Evolutionary conservation across 768 basidiomycete genomes (phyloP).

Genomic region (Mycena epipterygia): DNA sequence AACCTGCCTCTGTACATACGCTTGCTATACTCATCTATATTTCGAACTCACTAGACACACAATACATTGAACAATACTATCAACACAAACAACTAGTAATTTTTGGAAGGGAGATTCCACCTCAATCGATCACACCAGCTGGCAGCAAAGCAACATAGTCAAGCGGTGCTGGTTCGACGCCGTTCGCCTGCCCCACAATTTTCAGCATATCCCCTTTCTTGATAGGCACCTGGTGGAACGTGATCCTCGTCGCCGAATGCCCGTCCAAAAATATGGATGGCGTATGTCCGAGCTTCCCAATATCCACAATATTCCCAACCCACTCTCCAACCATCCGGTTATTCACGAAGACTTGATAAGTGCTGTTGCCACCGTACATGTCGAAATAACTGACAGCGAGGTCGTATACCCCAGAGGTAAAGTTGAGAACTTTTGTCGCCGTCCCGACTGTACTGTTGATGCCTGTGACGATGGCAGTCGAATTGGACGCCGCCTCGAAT

Average conservation of each 20-base stretch:
- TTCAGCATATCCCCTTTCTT: slow-evolving; percentile 32
- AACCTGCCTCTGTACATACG: slow-evolving; percentile 14
- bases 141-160: slow-evolving; percentile 35
- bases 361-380: slow-evolving; percentile 34
- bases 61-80: slow-evolving; percentile 23
- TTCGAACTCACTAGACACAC: slow-evolving; percentile 18
- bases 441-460: slow-evolving; percentile 32
- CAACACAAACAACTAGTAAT: slow-evolving; percentile 12
- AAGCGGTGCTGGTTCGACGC: slow-evolving; percentile 34
- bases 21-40: slow-evolving; percentile 10
- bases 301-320: slow-evolving; percentile 35
- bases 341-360: slow-evolving; percentile 25
- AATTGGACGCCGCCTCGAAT: slow-evolving; percentile 32
- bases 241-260: slow-evolving; percentile 35
- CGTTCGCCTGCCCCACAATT: slow-evolving; percentile 34
- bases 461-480: slow-evolving; percentile 28
- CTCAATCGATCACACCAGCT: slow-evolving; percentile 32
- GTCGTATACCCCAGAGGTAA: slow-evolving; percentile 35
- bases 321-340: slow-evolving; percentile 27
- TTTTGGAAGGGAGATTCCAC: slow-evolving; percentile 13
- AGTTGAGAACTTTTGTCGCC: slow-evolving; percentile 30
- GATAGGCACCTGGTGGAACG: slow-evolving; percentile 28
- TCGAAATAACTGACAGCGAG: slow-evolving; percentile 33
- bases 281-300: slow-evolving; percentile 34
- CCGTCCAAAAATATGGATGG: slow-evolving; percentile 34